These are phyloP conservation scores for Periconia digitata DNA, from an alignment of 2,329 filamentous ascomycete species.

Conservation along the genomic window DNA sequence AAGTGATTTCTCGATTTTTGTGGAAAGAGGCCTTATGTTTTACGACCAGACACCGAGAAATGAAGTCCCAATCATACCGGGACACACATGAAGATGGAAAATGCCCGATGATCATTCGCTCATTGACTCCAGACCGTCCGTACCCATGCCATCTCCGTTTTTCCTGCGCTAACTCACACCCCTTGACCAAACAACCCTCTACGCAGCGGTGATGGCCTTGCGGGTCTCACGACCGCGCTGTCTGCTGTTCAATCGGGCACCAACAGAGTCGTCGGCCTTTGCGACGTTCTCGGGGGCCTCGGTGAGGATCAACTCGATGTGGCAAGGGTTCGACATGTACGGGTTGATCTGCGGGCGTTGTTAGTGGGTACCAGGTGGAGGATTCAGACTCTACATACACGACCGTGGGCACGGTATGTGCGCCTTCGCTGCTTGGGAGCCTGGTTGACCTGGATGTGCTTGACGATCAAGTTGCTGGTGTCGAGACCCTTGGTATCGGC, in stretches of 20 bases:
- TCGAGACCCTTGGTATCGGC: slow-evolving; percentile 58
- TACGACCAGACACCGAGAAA: slow-evolving; percentile 42
- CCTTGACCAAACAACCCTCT: slow-evolving; percentile 24
- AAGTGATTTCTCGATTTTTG: neutral
- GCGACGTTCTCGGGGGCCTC: slow-evolving; percentile 95
- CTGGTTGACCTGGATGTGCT: slow-evolving; percentile 99
- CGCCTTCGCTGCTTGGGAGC: slow-evolving; percentile 98
- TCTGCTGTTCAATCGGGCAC: slow-evolving; percentile 80
- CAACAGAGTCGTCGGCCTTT: slow-evolving; percentile 74
- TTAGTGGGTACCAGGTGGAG: slow-evolving; percentile 7
- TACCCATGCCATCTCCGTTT: slow-evolving; percentile 38
- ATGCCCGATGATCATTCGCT: slow-evolving; percentile 43
- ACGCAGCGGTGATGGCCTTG: slow-evolving; percentile 62
- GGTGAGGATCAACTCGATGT: slow-evolving; percentile 99
- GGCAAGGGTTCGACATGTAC: slow-evolving; percentile 99
- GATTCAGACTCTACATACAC: slow-evolving; percentile 72
- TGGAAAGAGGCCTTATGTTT: slow-evolving; percentile 39
- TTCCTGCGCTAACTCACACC: slow-evolving; percentile 19
- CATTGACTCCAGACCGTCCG: slow-evolving; percentile 43
- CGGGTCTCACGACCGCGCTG: slow-evolving; percentile 76
- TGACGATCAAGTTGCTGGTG: slow-evolving; percentile 95
- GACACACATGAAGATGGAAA: slow-evolving; percentile 40
- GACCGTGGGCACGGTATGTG: slow-evolving; percentile 99
- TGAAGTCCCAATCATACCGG: slow-evolving; percentile 41
- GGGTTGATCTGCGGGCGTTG: slow-evolving; percentile 88